Evolutionary conservation across 371 early-diverging fungal species (phyloP), one percentile per base, ranked within the genome.

Genomic region (Mortierella sp.): DNA sequence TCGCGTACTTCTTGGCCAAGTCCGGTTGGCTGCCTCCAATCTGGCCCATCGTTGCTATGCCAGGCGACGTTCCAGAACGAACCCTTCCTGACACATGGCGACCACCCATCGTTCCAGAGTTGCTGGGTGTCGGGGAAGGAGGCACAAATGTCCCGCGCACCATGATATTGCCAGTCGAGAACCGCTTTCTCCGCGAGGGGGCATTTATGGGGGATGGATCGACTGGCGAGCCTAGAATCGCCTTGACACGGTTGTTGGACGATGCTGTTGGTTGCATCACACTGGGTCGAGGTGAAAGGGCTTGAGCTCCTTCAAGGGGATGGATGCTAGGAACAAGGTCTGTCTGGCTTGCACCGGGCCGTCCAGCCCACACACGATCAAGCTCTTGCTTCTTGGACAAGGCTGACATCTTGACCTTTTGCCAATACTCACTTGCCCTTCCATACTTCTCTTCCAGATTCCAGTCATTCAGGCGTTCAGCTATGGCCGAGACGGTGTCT

Each of bases 331-430:
- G 30, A 27, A 37, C 50, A 6, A 34, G 48, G 47, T 39, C 43
- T 34, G 11, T 19, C 32, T 68, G 50, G 19, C 52, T 19, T 7
- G 2, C 7, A 24, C 34, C 53, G 21, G 61, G 43, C 32, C 67
- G 51, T 7, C 63, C 56, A 6, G 51, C 60, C 66, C 70, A 70
- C 47, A 79, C 34, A 26, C 63, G 69, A 15, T 71, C 66, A 19
- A 89, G 64, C 42, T 84, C 84, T 7, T 84, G 66, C 50, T 81
- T 84, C 65, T 83, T 84, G 48, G 80, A 72, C 6, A 81, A 70
- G 7, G 85, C 84, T 15, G 79, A 67, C 26, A 61, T 63, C 75
- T 85, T 81, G 24, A 86, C 67, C 30, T 82, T 79, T 24, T 72
- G 50, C 88, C 90, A 87, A 47, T 80, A 78, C 24, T 85, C 78